Evolutionary conservation across 805 yeast species (phyloP).

Genomic region (Cyberlindnera misumaiensis): DNA sequence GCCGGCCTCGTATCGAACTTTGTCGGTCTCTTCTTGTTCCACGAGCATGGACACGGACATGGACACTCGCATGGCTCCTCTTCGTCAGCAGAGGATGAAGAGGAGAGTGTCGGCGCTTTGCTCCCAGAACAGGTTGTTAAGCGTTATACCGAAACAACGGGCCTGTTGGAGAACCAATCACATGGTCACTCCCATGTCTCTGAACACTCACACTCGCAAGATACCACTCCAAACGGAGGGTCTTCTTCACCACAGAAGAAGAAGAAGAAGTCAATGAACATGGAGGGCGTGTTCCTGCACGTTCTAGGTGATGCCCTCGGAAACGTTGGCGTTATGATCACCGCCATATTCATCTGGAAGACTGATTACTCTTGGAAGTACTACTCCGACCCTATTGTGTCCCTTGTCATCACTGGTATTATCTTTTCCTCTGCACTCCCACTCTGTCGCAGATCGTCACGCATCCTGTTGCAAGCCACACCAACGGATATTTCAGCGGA

Average conservation of each 20-base stretch:
- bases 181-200: slow-evolving; percentile 9
- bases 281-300: slow-evolving; percentile 95
- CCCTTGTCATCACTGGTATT: slow-evolving; percentile 77
- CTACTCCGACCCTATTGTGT: slow-evolving; percentile 81
- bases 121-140: slow-evolving; percentile 43
- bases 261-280: slow-evolving; percentile 66
- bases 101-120: slow-evolving; percentile 24
- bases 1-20: slow-evolving; percentile 80
- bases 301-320: slow-evolving; percentile 96
- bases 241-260: slow-evolving; percentile 3
- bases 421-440: slow-evolving; percentile 92
- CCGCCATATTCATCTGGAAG: slow-evolving; percentile 91
- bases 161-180: slow-evolving; percentile 9
- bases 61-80: slow-evolving; percentile 25
- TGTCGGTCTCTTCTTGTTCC: slow-evolving; percentile 80
- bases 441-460: slow-evolving; percentile 75
- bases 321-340: slow-evolving; percentile 82
- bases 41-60: slow-evolving; percentile 67
- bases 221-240: neutral
- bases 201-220: slow-evolving; percentile 6
- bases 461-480: slow-evolving; percentile 86
- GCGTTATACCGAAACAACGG: slow-evolving; percentile 20
- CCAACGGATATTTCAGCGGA: slow-evolving; percentile 80
- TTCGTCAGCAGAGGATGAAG: slow-evolving; percentile 12
- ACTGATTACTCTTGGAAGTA: slow-evolving; percentile 84